Conservation (phyloP, 805 yeast genomes). For the Metschnikowia anglica region DNA sequence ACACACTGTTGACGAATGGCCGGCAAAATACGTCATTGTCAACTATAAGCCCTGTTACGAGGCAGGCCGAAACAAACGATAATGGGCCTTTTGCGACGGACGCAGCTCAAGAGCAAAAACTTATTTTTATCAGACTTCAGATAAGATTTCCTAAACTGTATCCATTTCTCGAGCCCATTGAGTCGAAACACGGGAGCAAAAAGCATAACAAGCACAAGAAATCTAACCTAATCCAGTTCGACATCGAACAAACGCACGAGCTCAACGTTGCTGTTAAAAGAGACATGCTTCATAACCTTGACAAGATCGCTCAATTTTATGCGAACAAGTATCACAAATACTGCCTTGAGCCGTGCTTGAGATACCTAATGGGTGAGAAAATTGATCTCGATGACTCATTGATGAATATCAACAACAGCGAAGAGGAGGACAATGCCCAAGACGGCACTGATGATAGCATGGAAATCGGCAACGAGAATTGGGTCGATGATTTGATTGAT, state of each 20-base stretch:
- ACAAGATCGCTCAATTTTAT: slow-evolving; percentile 55
- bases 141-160: slow-evolving; percentile 72
- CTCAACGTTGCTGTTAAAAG: slow-evolving; percentile 47
- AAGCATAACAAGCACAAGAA: slow-evolving; percentile 16
- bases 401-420: slow-evolving; percentile 25
- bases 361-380: slow-evolving; percentile 80
- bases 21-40: neutral
- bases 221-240: slow-evolving; percentile 40
- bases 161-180: slow-evolving; percentile 57
- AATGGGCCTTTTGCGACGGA: slow-evolving; percentile 7
- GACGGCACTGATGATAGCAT: slow-evolving; percentile 17
- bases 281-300: slow-evolving; percentile 51
- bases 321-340: slow-evolving; percentile 55
- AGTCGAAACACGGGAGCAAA: slow-evolving; percentile 1
- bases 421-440: slow-evolving; percentile 26
- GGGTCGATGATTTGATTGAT: slow-evolving; percentile 43
- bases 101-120: slow-evolving; percentile 46
- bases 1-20: neutral
- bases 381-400: slow-evolving; percentile 43
- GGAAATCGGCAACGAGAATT: slow-evolving; percentile 42
- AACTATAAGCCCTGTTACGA: neutral
- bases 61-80: slow-evolving; percentile 1
- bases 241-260: slow-evolving; percentile 79
- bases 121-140: slow-evolving; percentile 66
- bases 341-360: slow-evolving; percentile 76